Percentiles rank a stretch among this genome's conserved stretches.
These are phyloP conservation scores for Violaceomyces palustris DNA, from an alignment of 1,284 basidiomycete genomes.

Conservation along the genomic window DNA sequence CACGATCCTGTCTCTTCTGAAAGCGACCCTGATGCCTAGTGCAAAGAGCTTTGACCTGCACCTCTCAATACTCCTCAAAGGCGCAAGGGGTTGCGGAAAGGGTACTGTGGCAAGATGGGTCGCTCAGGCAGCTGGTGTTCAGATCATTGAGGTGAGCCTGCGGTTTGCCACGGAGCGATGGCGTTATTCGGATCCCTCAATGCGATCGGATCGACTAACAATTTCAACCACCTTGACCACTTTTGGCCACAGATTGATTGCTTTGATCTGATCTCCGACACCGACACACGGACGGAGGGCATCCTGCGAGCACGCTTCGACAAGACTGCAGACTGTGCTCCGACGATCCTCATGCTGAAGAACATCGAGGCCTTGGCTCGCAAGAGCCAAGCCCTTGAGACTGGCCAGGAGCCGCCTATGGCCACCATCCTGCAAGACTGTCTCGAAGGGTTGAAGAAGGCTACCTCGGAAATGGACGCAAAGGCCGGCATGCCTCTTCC, in stretches of 20 bases:
- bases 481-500: conserved; percentile 6
- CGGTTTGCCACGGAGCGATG: too few relatives aligned
- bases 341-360: conserved; percentile 76
- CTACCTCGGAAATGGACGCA: conserved; percentile 6
- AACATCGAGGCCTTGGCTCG: conserved; percentile 78
- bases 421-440: conserved; percentile 65
- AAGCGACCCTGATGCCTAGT: conserved; percentile 36
- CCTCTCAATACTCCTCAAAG: conserved; percentile 64
- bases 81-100: conserved; percentile 71
- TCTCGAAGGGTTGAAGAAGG: conserved; percentile 59
- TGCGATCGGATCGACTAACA: not conserved
- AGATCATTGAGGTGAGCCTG: conserved; percentile 75
- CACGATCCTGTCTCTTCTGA: conserved; percentile 27
- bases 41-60: conserved; percentile 39
- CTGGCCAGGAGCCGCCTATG: conserved; percentile 68
- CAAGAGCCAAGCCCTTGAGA: conserved; percentile 64
- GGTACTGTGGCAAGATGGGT: conserved; percentile 61
- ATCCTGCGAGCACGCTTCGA: conserved; percentile 72
- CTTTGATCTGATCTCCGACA: conserved; percentile 77
- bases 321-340: conserved; percentile 72
- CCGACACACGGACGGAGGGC: conserved; percentile 71
- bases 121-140: conserved; percentile 66
- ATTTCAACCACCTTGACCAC: not conserved
- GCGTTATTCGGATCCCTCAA: not conserved
- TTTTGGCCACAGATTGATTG: too few relatives aligned